Base-by-base conservation (phyloP, 1,284 basidiomycete genomes). In the Trametes pubescens region DNA sequence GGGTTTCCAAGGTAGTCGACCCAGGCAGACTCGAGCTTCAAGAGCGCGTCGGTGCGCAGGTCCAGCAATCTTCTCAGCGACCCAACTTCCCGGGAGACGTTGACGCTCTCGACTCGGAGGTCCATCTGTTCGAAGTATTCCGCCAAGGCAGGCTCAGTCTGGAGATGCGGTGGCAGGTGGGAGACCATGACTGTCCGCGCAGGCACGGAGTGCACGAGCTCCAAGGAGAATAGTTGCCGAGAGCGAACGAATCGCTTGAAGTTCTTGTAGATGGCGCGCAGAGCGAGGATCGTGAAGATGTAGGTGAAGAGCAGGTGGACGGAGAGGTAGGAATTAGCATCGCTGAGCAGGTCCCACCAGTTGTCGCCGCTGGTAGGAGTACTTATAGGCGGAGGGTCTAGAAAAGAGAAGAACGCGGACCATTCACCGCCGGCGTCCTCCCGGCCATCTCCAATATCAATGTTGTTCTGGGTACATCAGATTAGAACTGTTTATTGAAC, bases 241-340 rank as follows among this genome's bases (percentile, higher is more conserved):
- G 94, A 89, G n/a, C 90, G 90, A 60, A 99, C 87, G 79, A 97
- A 99, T 22, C 91, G 88, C 51, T 89, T 84, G 75, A 96, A 99
- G 75, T 96, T 97, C 69, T 88, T 87, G 81, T 95, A 91, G 57
- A 98, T 88, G 78, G 93, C 93, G 62, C 88, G 89, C 65, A 99
- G 86, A 0, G 94, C 87, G 57, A 98, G 86, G 52, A 90, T 73
- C 1, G 96, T 96, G 82, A 99, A 97, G 54, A 96, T 80, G 78
- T 97, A 98, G 2, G 96, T 95, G 81, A 98, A 97, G 62, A 95
- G 75, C 57, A 99, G 87, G 75, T 99, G 96, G 16, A 95, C 84
- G 0, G 91, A 89, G 49, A 95, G 88, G 69, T 94, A 95, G 0
- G 92, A 90, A 75, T 92, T 91, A 22, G 94, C 92, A 73, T 96